A percentile compares a stretch with the other conserved stretches of the same genome.
Evolutionary conservation across 148 eudicot genomes (phyloP).

Genomic region (Agrostemma githago): DNA sequence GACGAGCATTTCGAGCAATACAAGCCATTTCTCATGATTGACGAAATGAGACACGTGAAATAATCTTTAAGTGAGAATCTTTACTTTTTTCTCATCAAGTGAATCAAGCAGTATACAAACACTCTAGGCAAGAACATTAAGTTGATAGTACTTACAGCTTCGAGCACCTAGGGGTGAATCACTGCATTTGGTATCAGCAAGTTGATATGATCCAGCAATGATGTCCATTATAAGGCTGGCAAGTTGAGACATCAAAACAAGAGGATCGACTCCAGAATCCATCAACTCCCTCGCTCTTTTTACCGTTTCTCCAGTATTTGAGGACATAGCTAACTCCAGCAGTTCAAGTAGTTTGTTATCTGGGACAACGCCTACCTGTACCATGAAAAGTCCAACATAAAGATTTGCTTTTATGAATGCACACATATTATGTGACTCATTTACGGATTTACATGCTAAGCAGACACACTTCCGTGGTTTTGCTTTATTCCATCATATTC

Average conservation of each 20-base stretch:
- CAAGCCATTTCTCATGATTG: too few relatives aligned
- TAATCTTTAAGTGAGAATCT: too few relatives aligned
- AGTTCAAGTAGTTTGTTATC: constrained; percentile 90
- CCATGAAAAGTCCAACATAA: constrained; percentile 7
- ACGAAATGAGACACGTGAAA: too few relatives aligned
- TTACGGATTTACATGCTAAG: background rate
- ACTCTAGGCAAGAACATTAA: background rate
- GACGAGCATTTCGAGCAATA: too few relatives aligned
- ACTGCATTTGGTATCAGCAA: constrained; percentile 41
- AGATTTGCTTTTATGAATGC: background rate
- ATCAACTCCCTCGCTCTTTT: constrained; percentile 85
- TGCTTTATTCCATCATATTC: too few relatives aligned
- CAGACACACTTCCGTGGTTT: too few relatives aligned
- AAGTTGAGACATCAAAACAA: constrained; percentile 80
- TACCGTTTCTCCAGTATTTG: constrained; percentile 87
- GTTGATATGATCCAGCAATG: constrained; percentile 74
- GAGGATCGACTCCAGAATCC: constrained; percentile 90
- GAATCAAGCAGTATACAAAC: background rate
- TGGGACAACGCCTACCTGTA: constrained; percentile 80
- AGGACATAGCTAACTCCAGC: constrained; percentile 87
- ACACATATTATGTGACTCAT: background rate
- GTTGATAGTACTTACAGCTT: constrained; percentile 56
- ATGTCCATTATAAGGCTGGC: constrained; percentile 90
- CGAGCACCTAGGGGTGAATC: constrained; percentile 51
- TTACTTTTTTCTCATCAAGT: background rate